Conservation (phyloP, 108 stramenopile species). For the Mayamaea pseudoterrestris region DNA sequence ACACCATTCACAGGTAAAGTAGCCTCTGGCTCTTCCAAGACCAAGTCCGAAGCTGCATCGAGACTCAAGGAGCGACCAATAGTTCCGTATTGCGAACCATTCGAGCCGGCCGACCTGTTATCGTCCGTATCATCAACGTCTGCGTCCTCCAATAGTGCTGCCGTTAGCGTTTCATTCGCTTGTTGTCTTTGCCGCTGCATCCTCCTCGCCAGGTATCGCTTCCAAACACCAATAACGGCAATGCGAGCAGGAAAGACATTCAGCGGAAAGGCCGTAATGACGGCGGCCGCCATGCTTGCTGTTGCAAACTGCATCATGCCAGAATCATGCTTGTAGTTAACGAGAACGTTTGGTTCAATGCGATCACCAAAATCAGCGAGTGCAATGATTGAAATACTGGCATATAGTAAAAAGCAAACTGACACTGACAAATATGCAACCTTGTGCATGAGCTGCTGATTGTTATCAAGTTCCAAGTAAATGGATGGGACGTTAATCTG, state of each 20-base stretch:
- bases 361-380: conserved; percentile 39
- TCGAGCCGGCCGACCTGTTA: no score
- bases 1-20: neutral
- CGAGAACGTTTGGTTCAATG: conserved; percentile 50
- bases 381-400: conserved; percentile 34
- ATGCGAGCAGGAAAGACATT: conserved; percentile 71
- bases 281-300: conserved; percentile 56
- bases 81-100: no score
- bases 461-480: conserved; percentile 42
- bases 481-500: conserved; percentile 77
- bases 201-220: neutral
- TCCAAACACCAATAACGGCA: conserved; percentile 17
- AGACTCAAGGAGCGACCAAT: no score
- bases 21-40: conserved; percentile 2
- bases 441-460: conserved; percentile 23
- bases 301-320: conserved; percentile 52
- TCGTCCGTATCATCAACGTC: conserved; percentile 6
- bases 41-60: no score
- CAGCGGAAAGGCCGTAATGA: conserved; percentile 71
- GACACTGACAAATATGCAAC: conserved; percentile 30
- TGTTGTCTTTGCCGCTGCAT: neutral
- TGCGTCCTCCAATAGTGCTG: conserved; percentile 3
- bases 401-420: conserved; percentile 25
- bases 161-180: conserved; percentile 2
- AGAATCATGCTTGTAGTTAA: conserved; percentile 32